Evolutionary conservation across 164 flowering plant species (phyloP), one percentile per base, ranked within the genome.

Genomic region (Stephania yunnanensis): DNA sequence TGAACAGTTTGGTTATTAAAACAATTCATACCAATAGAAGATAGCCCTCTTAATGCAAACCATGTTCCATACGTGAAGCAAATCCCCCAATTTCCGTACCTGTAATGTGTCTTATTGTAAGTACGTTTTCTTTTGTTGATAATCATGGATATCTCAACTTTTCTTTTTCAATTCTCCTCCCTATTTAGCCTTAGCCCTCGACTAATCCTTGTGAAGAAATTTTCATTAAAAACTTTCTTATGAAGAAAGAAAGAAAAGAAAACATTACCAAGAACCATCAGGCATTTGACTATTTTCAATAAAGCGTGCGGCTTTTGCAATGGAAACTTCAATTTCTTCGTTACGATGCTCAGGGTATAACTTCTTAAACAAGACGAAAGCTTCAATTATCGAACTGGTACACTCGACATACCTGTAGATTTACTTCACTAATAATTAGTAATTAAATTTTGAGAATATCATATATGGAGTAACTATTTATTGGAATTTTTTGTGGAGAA

Each of bases 341-440:
- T 61, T 84, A 50, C 97, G 85, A 78, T 95, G 92, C 44, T 80
- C 87, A 22, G 97, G 95, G 79, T 89, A 88, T 66, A 82, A 80
- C 78, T 87, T 87, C 76, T 73, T 88, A 75, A 95, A 95, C 30
- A 85, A 77, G 71, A 82, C 67, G 81, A 95, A 78, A 55, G 92
- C 95, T 83, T 91, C 95, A 81, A 95, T 85, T 64, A 96, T 85
- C 46, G 99, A 90, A 71, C 96, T 91, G 19, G 99, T 95, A 78
- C 99, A 95, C 70, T 95, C 99, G 65, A 92, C 99, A 79, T 92
- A 93, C 68, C 99, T 95, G 74, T 30, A 17, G 4, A n/a, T 44
- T 36, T 9, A 12, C 46, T 6, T 4, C 42, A 6, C 42, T 15
- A 67, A 1, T 46, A 36, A 15, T 17, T 30, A 50, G 9, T 17